Conservation (phyloP, 2,329 filamentous ascomycete genomes). For the Monosporascus sp. region DNA sequence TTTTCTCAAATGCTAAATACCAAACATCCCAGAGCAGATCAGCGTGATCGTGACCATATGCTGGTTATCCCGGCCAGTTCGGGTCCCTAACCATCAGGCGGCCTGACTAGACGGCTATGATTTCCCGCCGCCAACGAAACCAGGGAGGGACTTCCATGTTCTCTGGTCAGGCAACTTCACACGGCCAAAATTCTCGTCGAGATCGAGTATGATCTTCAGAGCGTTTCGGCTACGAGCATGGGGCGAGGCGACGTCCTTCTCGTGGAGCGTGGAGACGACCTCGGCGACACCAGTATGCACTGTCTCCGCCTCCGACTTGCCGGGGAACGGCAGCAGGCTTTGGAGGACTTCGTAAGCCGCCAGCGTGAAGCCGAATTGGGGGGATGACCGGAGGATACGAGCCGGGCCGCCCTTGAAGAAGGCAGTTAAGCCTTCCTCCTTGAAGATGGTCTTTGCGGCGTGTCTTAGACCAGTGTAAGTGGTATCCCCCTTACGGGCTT, state of each 20-base stretch:
- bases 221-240: constrained; percentile 72
- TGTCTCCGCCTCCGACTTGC: constrained; percentile 45
- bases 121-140: constrained; percentile 35
- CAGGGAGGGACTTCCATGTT: constrained; percentile 48
- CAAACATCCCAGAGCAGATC: too few relatives aligned
- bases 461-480: constrained; percentile 83
- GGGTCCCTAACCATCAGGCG: not conserved
- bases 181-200: constrained; percentile 88
- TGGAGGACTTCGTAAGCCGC: constrained; percentile 93
- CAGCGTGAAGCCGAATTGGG: constrained; percentile 96
- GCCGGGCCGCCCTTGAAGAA: constrained; percentile 99
- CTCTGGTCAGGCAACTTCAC: constrained; percentile 53
- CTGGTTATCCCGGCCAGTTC: not conserved
- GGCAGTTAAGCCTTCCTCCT: constrained; percentile 88
- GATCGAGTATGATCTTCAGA: constrained; percentile 88
- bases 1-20: not conserved
- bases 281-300: constrained; percentile 56
- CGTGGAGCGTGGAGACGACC: constrained; percentile 56
- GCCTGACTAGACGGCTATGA: not conserved
- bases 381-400: constrained; percentile 88
- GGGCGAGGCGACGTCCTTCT: constrained; percentile 51
- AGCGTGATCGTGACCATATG: too few relatives aligned
- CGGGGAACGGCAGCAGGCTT: constrained; percentile 72
- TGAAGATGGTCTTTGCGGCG: constrained; percentile 74
- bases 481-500: constrained; percentile 91